Base-by-base conservation (phyloP, 2,329 filamentous ascomycete genomes). In the Lecanicillium sp. region DNA sequence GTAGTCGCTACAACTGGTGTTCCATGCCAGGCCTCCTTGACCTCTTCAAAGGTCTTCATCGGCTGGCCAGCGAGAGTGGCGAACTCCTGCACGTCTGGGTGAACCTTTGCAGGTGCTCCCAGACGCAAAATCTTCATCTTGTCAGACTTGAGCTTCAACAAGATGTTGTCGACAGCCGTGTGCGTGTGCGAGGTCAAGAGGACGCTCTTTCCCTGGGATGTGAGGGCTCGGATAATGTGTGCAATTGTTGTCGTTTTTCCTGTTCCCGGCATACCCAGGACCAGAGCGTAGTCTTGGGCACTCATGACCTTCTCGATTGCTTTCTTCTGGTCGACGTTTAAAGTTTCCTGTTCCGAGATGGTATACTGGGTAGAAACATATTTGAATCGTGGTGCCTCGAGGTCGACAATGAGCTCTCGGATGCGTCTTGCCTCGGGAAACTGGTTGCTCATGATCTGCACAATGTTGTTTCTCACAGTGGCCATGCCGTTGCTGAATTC, bases 401-500 rank as follows among this genome's bases (percentile, higher is more conserved):
- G 75, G 56, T 95, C 88, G 8, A 97, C 82, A 33, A 97, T 86
- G 30, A 97, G 73, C 19, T 81, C 78, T 48, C 90, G 83, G 29
- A 94, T 80, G 58, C 90, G 76, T 39, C 76, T 74, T 17, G 87
- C 82, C 40, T 84, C 84, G 56, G 81, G 84, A 2, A 84, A 73
- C 36, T 81, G 80, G 55, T 90, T 82, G 33, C 87, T 81, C 90
- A 98, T 97, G 58, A 95, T 79, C 56, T 90, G 87, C 26, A 97
- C 81, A 1, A 98, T 77, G 57, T 97, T 98, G 67, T 95, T 96
- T 45, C 93, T 83, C 38, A 95, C 87, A 24, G 86, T 86, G 3
- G 93, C 90, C 88, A 98, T 95, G 49, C 93, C 93, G 59, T 95
- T 97, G 67, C 89, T 95, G 66, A 98, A 98, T 61, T 98, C 93